Conservation (phyloP, 768 basidiomycete genomes). For the Pholiota conissans region DNA sequence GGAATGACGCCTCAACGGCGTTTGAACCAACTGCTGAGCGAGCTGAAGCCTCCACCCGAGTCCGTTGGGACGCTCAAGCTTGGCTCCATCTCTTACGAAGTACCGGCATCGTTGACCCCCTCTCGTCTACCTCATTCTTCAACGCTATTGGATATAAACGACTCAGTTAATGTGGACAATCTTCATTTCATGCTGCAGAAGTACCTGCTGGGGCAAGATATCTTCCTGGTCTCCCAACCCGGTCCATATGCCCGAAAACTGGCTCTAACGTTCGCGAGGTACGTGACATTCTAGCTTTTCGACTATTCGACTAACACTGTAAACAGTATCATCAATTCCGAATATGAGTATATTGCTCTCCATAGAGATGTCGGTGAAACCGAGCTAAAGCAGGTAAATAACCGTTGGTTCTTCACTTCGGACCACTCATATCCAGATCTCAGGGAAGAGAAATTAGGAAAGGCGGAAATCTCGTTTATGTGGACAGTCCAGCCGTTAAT, state of each 20-base stretch:
- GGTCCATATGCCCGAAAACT: slow-evolving; percentile 66
- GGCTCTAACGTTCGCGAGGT: slow-evolving; percentile 66
- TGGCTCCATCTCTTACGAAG: slow-evolving; percentile 55
- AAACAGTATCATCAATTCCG: slow-evolving; percentile 56
- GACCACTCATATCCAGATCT: neutral
- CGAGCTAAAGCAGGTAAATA: slow-evolving; percentile 60
- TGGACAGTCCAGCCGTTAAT: slow-evolving; percentile 65
- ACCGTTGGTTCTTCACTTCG: neutral
- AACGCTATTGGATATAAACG: slow-evolving; percentile 48
- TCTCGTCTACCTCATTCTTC: slow-evolving; percentile 46
- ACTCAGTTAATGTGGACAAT: slow-evolving; percentile 55
- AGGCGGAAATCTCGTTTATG: slow-evolving; percentile 64
- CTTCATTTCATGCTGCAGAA: slow-evolving; percentile 70
- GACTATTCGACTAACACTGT: neutral
- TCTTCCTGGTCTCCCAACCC: slow-evolving; percentile 66
- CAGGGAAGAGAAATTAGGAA: slow-evolving; percentile 61
- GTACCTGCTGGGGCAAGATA: slow-evolving; percentile 64
- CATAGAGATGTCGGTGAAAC: slow-evolving; percentile 74
- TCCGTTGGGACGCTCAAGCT: slow-evolving; percentile 56
- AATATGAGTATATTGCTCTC: slow-evolving; percentile 68
- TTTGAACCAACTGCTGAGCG: slow-evolving; percentile 46
- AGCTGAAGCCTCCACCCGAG: slow-evolving; percentile 38
- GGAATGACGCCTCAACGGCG: slow-evolving; percentile 44
- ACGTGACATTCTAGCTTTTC: neutral
- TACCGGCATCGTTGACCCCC: slow-evolving; percentile 48